phyloP scores from a whole-genome alignment of 1,139 yeast species.

The Pichia sp. region DNA sequence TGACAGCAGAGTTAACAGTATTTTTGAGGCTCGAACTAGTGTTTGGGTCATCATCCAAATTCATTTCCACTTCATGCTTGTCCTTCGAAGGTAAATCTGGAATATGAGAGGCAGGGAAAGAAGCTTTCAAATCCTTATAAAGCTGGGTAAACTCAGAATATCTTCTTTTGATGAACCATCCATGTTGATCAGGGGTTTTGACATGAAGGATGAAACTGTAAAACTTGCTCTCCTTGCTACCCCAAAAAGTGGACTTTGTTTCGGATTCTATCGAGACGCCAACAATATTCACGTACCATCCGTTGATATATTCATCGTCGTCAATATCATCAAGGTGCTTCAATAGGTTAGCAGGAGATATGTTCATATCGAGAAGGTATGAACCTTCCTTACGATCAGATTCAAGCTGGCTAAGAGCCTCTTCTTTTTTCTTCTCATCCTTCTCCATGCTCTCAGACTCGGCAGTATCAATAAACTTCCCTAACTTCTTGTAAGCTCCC shows the following conservation, averaged over 20 bases:
- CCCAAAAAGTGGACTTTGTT: constrained; percentile 24
- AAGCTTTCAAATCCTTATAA: constrained; percentile 45
- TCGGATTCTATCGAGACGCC: constrained; percentile 46
- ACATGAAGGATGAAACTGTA: constrained; percentile 46
- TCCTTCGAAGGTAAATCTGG: constrained; percentile 62
- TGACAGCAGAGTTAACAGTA: not conserved
- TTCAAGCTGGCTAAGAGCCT: constrained; percentile 1
- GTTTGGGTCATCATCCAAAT: constrained; percentile 11
- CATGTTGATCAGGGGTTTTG: constrained; percentile 32
- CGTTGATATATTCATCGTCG: constrained; percentile 49
- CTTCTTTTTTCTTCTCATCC: constrained; percentile 22
- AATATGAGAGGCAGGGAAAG: constrained; percentile 67
- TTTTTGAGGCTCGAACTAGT: constrained; percentile 4
- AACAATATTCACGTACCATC: constrained; percentile 57
- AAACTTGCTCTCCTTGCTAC: constrained; percentile 22
- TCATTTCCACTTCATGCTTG: constrained; percentile 35
- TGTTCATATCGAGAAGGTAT: constrained; percentile 8
- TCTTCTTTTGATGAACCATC: constrained; percentile 53
- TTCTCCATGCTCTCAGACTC: constrained; percentile 20
- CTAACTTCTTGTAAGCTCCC: constrained; percentile 49
- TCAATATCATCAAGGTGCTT: constrained; percentile 14
- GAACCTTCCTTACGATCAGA: constrained; percentile 3
- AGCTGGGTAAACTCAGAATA: constrained; percentile 64
- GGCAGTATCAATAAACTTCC: constrained; percentile 42
- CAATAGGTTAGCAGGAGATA: constrained; percentile 4